A percentile compares a stretch with the other conserved stretches of the same genome.
phyloP scores from a whole-genome alignment of 768 basidiomycete species.

The Mycena chlorophos region DNA sequence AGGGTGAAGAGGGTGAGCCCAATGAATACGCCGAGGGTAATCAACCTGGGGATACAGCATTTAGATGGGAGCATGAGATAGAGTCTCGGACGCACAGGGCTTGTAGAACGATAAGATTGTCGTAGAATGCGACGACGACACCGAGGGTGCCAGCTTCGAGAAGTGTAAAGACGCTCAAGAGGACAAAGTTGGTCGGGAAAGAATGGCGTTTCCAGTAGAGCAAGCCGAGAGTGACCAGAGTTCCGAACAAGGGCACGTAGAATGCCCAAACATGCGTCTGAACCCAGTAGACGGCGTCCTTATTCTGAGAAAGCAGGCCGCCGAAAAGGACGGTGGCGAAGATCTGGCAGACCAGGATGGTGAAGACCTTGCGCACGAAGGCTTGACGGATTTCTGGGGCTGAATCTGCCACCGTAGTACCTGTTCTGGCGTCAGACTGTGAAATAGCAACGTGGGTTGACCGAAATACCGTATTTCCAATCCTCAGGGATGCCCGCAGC shows the following conservation, averaged over 20 bases:
- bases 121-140: constrained; percentile 74
- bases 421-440: too few relatives aligned
- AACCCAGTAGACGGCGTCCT: constrained; percentile 66
- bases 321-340: constrained; percentile 80
- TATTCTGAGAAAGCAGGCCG: constrained; percentile 65
- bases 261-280: constrained; percentile 73
- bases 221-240: constrained; percentile 74
- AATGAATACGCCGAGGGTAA: constrained; percentile 90
- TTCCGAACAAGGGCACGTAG: constrained; percentile 76
- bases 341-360: constrained; percentile 52
- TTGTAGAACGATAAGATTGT: constrained; percentile 75
- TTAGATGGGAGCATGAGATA: constrained; percentile 12
- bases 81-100: constrained; percentile 59
- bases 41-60: constrained; percentile 48
- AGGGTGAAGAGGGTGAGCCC: constrained; percentile 94
- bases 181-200: constrained; percentile 82
- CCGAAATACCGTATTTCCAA: too few relatives aligned
- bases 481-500: constrained; percentile 95
- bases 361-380: constrained; percentile 90
- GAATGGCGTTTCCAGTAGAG: constrained; percentile 93
- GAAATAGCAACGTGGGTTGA: too few relatives aligned
- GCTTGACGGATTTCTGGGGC: constrained; percentile 76
- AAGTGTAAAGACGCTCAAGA: constrained; percentile 84
- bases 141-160: constrained; percentile 92
- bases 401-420: constrained; percentile 76